Evolutionary conservation across 257 asterid species (phyloP), one percentile per base, ranked within the genome.

Genomic region (Solanum habrochaites): DNA sequence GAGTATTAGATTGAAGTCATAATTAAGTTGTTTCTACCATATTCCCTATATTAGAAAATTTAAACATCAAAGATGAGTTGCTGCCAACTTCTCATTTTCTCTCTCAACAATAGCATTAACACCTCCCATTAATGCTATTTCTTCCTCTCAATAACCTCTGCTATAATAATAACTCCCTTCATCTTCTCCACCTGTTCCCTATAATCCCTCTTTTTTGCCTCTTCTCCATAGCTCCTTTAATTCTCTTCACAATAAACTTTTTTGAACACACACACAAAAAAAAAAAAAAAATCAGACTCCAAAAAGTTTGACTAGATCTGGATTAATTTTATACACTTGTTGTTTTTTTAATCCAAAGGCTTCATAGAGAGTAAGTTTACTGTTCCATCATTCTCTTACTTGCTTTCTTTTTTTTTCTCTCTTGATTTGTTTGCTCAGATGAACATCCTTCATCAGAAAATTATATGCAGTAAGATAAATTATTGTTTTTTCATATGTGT

Each of bases 141-240:
- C 97, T 93, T 91, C 98, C 92, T 92, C 96, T 92, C 95, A 91
- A 92, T 90, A 88, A 93, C 88, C 94, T 90, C 92, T 92, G 95
- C 95, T 20, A 73, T 37, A 37, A 21, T 37, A 94, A 58, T 94
- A 81, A 95, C 97, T 94, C 96, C 95, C 85, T 90, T 42, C 87
- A 73, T 86, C 86, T 86, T 32, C 83, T 45, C 82, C 85, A 42
- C 13, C 88, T 64, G 37, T 58, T 42, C 69, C 32, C 58, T 62
- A 69, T 87, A 58, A 58, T 89, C 21, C 86, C 16, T 81, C 32
- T 45, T 73, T 45, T 87, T 88, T 13, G 62, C 89, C 85, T 27
- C 85, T 23, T 45, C 88, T 72, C 67, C 82, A 86, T 66, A 39
- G 11, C 88, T 88, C 87, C 58, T 85, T 92, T 89, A 94, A 96